These are phyloP conservation scores for Microdochium nivale DNA, from an alignment of 2,329 filamentous ascomycete species.

Conservation along the genomic window DNA sequence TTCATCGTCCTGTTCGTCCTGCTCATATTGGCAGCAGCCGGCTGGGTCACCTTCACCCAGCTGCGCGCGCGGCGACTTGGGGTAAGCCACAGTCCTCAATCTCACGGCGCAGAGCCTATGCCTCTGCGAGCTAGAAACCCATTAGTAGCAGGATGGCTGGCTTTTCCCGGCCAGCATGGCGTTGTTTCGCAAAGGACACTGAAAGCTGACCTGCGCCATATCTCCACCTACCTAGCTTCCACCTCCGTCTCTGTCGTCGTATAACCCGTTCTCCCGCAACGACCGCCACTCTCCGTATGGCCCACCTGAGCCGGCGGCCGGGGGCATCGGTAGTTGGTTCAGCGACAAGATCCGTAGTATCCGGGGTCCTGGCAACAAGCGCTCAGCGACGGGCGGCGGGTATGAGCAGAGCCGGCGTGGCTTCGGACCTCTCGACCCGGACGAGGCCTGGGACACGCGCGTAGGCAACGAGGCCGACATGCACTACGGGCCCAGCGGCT, in stretches of 20 bases:
- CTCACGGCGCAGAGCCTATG: neutral
- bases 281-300: conserved; percentile 32
- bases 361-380: conserved; percentile 52
- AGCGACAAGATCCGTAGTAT: conserved; percentile 55
- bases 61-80: conserved; percentile 66
- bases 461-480: conserved; percentile 65
- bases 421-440: conserved; percentile 65
- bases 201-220: conserved; percentile 6
- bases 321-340: conserved; percentile 66
- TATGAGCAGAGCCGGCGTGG: conserved; percentile 38
- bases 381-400: conserved; percentile 35
- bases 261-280: conserved; percentile 60
- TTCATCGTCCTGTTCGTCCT: conserved; percentile 64
- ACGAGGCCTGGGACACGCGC: conserved; percentile 78
- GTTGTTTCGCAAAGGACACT: neutral
- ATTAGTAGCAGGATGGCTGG: neutral
- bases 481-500: conserved; percentile 47
- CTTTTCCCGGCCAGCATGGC: neutral
- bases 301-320: conserved; percentile 44
- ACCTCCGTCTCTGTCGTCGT: conserved; percentile 56
- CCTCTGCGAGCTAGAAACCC: neutral
- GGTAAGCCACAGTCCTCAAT: conserved; percentile 29
- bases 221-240: conserved; percentile 50
- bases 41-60: conserved; percentile 65
- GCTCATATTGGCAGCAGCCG: conserved; percentile 44